Percentiles rank a stretch among this genome's conserved stretches.
Evolutionary conservation across 2,329 filamentous ascomycete genomes (phyloP).

Genomic region (Aphanoascus verrucosus): DNA sequence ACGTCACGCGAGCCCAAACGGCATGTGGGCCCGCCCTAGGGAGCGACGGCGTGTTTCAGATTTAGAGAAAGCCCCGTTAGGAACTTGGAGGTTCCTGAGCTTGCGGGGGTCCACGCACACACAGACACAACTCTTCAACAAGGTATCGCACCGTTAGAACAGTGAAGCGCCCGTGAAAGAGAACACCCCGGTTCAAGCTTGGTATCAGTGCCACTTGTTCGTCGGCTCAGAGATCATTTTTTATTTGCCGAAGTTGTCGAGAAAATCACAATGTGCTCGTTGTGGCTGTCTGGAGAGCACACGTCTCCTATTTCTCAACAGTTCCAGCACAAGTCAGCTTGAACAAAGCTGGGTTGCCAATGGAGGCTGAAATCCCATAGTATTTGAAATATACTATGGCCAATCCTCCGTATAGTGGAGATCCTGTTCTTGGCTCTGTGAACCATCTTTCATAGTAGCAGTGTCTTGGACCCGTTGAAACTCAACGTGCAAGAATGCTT

Average conservation of each 20-base stretch:
- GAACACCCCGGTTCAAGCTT: neutral
- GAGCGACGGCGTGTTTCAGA: constrained; percentile 9
- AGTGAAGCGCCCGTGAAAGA: neutral
- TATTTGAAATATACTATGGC: neutral
- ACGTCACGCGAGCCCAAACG: neutral
- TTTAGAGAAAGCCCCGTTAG: constrained; percentile 2
- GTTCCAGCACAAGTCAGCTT: neutral
- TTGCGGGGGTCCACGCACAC: neutral
- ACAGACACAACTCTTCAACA: too few relatives aligned
- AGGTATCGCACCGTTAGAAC: too few relatives aligned
- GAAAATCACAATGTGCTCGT: too few relatives aligned
- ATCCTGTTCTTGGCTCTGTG: constrained; percentile 2
- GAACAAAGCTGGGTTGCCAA: neutral
- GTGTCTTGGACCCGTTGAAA: neutral
- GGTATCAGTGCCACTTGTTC: neutral
- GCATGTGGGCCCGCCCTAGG: neutral
- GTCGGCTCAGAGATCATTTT: neutral
- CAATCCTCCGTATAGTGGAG: neutral
- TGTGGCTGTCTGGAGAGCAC: too few relatives aligned
- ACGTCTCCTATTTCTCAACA: too few relatives aligned
- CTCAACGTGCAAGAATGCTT: neutral
- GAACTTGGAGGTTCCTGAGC: neutral
- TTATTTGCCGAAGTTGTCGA: too few relatives aligned
- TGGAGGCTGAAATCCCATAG: neutral
- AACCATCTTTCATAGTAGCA: neutral